A percentile compares a stretch with the other conserved stretches of the same genome.
Evolutionary conservation across 2,329 filamentous ascomycete genomes (phyloP).

Genomic region (Aplosporella prunicola): DNA sequence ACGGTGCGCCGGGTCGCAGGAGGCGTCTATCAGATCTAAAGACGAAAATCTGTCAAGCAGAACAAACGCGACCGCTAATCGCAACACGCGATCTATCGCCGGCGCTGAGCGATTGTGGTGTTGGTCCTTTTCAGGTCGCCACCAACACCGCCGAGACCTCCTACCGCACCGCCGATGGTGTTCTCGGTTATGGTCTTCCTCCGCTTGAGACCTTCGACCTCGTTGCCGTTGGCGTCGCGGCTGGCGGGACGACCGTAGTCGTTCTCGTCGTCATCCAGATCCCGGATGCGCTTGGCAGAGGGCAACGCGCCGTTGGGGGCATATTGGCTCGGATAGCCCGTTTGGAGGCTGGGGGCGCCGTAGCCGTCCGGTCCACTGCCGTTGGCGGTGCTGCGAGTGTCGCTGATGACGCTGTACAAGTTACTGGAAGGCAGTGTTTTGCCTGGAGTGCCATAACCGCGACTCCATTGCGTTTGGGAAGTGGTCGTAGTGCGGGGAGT

Average conservation of each 20-base stretch:
- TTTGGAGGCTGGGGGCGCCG: constrained; percentile 50
- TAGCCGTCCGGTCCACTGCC: constrained; percentile 64
- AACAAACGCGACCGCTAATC: constrained; percentile 3
- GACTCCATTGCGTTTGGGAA: constrained; percentile 61
- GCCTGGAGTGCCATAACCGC: constrained; percentile 70
- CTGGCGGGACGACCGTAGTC: constrained; percentile 56
- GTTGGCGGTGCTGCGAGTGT: constrained; percentile 58
- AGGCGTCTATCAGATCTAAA: constrained; percentile 11
- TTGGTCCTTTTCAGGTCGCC: constrained; percentile 16
- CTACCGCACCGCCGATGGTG: constrained; percentile 32
- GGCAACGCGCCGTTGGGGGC: constrained; percentile 56
- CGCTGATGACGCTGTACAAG: constrained; percentile 82
- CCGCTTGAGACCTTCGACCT: constrained; percentile 61
- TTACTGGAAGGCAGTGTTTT: constrained; percentile 65
- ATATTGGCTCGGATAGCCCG: constrained; percentile 55
- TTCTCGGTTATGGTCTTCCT: constrained; percentile 66
- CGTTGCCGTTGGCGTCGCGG: constrained; percentile 43
- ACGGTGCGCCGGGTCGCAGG: constrained; percentile 6
- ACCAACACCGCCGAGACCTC: constrained; percentile 26
- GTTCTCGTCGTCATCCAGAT: constrained; percentile 53
- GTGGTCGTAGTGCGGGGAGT: constrained; percentile 72
- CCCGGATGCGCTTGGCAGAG: constrained; percentile 52
- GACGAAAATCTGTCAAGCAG: constrained; percentile 9
- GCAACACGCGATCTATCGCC: constrained; percentile 4
- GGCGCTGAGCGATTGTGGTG: constrained; percentile 10